Evolutionary conservation across 495 filamentous ascomycete genomes (phyloP).

Genomic region (Aspergillus avenaceus): DNA sequence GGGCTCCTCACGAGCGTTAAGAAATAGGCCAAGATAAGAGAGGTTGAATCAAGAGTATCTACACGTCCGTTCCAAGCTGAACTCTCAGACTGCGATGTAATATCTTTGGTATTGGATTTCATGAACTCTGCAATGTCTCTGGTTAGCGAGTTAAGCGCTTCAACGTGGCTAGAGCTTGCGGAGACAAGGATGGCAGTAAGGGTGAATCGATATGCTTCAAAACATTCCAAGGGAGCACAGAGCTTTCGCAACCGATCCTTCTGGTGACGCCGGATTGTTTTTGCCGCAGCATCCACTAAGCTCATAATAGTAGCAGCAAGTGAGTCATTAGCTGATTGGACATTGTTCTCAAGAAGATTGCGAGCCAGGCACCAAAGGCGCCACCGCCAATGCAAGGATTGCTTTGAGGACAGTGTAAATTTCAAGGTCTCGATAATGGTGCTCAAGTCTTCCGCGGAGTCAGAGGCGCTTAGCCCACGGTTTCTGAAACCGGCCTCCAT

Average conservation of each 20-base stretch:
- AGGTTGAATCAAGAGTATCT: slow-evolving; percentile 30
- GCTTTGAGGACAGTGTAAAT: slow-evolving; percentile 31
- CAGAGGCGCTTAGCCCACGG: slow-evolving; percentile 18
- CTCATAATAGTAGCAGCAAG: slow-evolving; percentile 13
- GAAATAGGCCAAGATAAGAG: slow-evolving; percentile 34
- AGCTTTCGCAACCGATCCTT: slow-evolving; percentile 22
- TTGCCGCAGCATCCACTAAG: slow-evolving; percentile 24
- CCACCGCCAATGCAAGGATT: slow-evolving; percentile 42
- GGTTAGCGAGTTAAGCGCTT: slow-evolving; percentile 23
- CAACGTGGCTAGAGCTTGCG: slow-evolving; percentile 10
- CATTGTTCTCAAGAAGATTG: slow-evolving; percentile 30
- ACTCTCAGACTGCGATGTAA: slow-evolving; percentile 27
- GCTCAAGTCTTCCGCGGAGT: slow-evolving; percentile 21
- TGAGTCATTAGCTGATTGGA: slow-evolving; percentile 17
- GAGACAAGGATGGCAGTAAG: slow-evolving; percentile 24
- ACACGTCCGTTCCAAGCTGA: slow-evolving; percentile 36
- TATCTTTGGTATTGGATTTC: slow-evolving; percentile 22
- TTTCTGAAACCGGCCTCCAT: slow-evolving; percentile 35
- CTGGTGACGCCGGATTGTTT: slow-evolving; percentile 30
- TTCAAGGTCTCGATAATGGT: slow-evolving; percentile 24
- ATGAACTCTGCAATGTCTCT: slow-evolving; percentile 27
- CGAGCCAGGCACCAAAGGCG: slow-evolving; percentile 41
- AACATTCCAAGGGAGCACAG: slow-evolving; percentile 31
- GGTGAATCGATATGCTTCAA: slow-evolving; percentile 38
- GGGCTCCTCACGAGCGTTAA: slow-evolving; percentile 31